These are phyloP conservation scores for Trichoderma sp. DNA, from an alignment of 2,329 filamentous ascomycete genomes.

Conservation along the genomic window DNA sequence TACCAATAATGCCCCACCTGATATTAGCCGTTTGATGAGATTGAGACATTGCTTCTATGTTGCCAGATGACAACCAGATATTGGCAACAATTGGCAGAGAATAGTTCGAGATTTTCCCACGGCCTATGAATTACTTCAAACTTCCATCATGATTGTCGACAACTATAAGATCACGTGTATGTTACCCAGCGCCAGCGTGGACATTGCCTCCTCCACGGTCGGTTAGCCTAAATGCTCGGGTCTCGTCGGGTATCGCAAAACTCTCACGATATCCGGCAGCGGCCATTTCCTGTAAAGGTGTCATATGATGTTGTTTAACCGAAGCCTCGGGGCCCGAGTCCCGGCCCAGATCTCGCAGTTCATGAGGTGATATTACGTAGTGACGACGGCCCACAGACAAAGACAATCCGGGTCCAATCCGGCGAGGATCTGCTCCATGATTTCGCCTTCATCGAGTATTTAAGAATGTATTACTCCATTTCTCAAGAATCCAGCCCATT, in stretches of 20 bases:
- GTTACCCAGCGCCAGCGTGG: too few relatives aligned
- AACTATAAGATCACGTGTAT: background rate
- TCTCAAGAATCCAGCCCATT: background rate
- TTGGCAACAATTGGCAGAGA: background rate
- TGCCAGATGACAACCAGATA: background rate
- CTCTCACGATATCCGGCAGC: background rate
- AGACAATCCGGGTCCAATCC: background rate
- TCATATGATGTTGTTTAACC: background rate
- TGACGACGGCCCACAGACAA: background rate
- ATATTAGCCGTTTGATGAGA: background rate
- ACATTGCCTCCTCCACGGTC: background rate
- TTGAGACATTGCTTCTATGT: background rate
- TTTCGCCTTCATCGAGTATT: background rate
- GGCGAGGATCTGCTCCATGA: background rate
- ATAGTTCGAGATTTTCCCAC: background rate
- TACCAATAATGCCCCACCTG: background rate
- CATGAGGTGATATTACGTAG: background rate
- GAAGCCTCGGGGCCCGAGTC: background rate
- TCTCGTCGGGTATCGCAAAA: background rate
- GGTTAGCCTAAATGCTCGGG: background rate
- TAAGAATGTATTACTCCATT: background rate
- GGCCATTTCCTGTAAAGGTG: background rate
- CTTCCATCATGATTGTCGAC: background rate
- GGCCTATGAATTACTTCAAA: background rate
- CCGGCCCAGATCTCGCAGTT: background rate